Percentiles rank a stretch among this genome's conserved stretches.
Conservation (phyloP, 768 basidiomycete genomes). For the Artomyces pyxidatus region DNA sequence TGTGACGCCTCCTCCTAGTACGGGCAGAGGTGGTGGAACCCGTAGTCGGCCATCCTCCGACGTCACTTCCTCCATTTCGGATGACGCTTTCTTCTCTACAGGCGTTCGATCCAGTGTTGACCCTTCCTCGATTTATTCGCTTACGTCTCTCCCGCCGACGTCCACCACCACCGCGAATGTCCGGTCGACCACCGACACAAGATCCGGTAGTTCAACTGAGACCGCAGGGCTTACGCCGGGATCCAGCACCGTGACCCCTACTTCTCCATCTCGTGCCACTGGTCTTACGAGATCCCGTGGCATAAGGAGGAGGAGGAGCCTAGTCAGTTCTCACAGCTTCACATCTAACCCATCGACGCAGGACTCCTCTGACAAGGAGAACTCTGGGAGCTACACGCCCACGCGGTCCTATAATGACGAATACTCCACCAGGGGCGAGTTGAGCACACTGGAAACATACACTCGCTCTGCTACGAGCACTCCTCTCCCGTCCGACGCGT, state of each 20-base stretch:
- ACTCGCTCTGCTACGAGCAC: slow-evolving; percentile 8
- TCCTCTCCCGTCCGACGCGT: slow-evolving; percentile 26
- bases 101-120: slow-evolving; percentile 26
- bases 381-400: slow-evolving; percentile 27
- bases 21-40: slow-evolving; percentile 21
- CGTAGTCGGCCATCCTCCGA: slow-evolving; percentile 21
- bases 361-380: slow-evolving; percentile 53
- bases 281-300: slow-evolving; percentile 50
- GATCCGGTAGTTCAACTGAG: slow-evolving; percentile 27
- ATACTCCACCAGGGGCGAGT: slow-evolving; percentile 12
- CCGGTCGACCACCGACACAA: slow-evolving; percentile 19
- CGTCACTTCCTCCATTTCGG: slow-evolving; percentile 25
- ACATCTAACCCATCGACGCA: slow-evolving; percentile 32
- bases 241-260: slow-evolving; percentile 35
- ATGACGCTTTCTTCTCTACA: slow-evolving; percentile 41
- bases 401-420: slow-evolving; percentile 21
- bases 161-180: slow-evolving; percentile 16
- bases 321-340: slow-evolving; percentile 37
- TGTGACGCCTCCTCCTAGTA: slow-evolving; percentile 39
- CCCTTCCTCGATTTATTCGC: slow-evolving; percentile 29
- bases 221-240: neutral
- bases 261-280: slow-evolving; percentile 30
- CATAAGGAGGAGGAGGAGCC: slow-evolving; percentile 41
- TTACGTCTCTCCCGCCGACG: slow-evolving; percentile 23
- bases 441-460: slow-evolving; percentile 15